phyloP scores from a whole-genome alignment of 2,329 filamentous ascomycete genomes.

The Fusarium lyarnte region DNA sequence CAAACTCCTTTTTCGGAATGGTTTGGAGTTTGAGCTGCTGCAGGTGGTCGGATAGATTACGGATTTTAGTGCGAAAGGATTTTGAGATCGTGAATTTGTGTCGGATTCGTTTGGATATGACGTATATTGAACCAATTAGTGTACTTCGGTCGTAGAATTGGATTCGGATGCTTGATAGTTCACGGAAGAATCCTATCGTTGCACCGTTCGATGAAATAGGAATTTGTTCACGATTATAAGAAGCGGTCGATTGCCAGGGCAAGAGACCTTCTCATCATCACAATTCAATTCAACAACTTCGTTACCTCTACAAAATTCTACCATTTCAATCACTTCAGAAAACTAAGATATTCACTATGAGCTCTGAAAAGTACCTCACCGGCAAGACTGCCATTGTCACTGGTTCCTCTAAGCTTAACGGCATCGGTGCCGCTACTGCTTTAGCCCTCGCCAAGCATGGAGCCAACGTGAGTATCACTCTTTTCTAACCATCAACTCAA shows the following conservation, averaged over 20 bases:
- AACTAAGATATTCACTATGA: background rate
- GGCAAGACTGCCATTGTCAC: conserved; percentile 42
- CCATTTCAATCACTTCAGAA: background rate
- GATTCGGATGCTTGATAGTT: background rate
- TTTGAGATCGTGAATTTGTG: background rate
- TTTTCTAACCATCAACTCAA: rapidly evolving
- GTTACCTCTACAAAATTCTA: background rate
- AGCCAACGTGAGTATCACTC: background rate
- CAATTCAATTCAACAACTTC: background rate
- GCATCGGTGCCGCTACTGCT: background rate
- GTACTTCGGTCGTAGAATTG: background rate
- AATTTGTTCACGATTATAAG: background rate
- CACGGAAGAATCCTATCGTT: background rate
- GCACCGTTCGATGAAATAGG: background rate
- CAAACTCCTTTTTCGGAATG: background rate
- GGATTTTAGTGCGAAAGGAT: background rate
- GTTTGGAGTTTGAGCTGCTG: background rate
- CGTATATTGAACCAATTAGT: background rate
- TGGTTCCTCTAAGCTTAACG: conserved; percentile 23
- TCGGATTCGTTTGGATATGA: background rate
- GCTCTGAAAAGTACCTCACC: conserved; percentile 34
- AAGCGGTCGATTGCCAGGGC: background rate
- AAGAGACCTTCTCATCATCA: background rate
- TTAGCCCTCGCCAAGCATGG: background rate
- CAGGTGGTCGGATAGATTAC: background rate